These are phyloP conservation scores for Termitomyces sp. DNA, from an alignment of 768 basidiomycete genomes.

Conservation along the genomic window DNA sequence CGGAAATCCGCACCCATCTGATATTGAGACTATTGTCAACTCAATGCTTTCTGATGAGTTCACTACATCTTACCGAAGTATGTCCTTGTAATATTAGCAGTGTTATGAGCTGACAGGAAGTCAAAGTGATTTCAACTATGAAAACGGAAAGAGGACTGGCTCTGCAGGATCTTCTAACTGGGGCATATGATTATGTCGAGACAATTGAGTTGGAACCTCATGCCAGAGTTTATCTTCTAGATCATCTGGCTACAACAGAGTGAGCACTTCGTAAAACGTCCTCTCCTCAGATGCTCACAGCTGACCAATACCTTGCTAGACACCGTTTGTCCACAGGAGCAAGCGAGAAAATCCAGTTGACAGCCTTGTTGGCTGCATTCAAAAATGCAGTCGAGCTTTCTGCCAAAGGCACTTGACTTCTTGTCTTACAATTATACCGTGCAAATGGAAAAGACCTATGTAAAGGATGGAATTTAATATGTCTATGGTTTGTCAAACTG, in stretches of 20 bases:
- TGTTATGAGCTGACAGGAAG: neutral
- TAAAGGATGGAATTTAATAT: neutral
- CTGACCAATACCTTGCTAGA: slow-evolving; percentile 32
- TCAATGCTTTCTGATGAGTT: slow-evolving; percentile 97
- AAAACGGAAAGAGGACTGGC: slow-evolving; percentile 93
- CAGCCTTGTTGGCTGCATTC: slow-evolving; percentile 86
- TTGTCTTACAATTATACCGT: neutral
- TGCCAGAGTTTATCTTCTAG: slow-evolving; percentile 86
- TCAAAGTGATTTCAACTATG: slow-evolving; percentile 73
- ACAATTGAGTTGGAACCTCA: slow-evolving; percentile 81
- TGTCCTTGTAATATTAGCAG: slow-evolving; percentile 14
- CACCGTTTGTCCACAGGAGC: slow-evolving; percentile 90
- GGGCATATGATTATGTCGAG: slow-evolving; percentile 87
- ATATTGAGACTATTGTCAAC: slow-evolving; percentile 89
- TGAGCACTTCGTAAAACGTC: slow-evolving; percentile 32
- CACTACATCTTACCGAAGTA: slow-evolving; percentile 82
- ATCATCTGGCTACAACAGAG: slow-evolving; percentile 95
- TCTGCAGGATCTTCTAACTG: slow-evolving; percentile 87
- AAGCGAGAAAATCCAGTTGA: slow-evolving; percentile 90
- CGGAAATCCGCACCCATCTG: slow-evolving; percentile 91
- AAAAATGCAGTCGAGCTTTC: slow-evolving; percentile 86
- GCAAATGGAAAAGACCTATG: neutral
- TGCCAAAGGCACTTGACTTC: slow-evolving; percentile 28
- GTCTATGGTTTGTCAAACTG: neutral
- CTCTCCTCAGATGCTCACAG: neutral